Base-by-base conservation (phyloP, 2,329 filamentous ascomycete species). In the Colletotrichum neosansevieriae region DNA sequence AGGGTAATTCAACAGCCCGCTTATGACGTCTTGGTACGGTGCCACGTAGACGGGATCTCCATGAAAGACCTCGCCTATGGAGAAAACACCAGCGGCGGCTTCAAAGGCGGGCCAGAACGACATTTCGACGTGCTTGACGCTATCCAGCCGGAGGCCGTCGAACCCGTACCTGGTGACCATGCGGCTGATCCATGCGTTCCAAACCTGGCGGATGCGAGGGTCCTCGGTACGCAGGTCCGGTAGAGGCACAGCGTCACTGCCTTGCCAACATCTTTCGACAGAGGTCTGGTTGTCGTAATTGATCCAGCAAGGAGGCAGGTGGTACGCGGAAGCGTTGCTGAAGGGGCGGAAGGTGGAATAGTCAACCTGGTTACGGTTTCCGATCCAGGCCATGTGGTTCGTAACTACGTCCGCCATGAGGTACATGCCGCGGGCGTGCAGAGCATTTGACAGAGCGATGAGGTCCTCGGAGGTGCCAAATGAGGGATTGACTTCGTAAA, bases 381-480 rank as follows among this genome's bases (percentile, higher is more conserved):
- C 86, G 36, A 15, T 32, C 57, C 58, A 69, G 6, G 50, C 67
- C 76, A 87, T 85, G 74, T 90, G 86, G 73, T 89, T 89, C 45
- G 83, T 81, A 2, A 90, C 88, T 2, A 90, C 80, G 63, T 90
- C 88, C 13, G 88, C 81, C 88, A 90, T 90, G 40, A 90, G 78
- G 69, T 86, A 88, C 86, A 89, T 90, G 15, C 67, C 67, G 15
- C 63, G 62, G 13, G 77, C 82, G 72, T 91, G 88, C 2, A 89
- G 76, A 2, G 85, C 87, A 21, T 78, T 76, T 1, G 88, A 82
- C 6, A 92, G 81, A 4, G 80, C 82, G 71, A 84, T 84, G 63
- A 92, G 80, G 71, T 92, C 89, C 13, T 85, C 80, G 4, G 82
- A 81, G 0, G 86, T 86, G 34, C 90, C 90, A 69, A 87, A 89